Conservation (phyloP, 768 basidiomycete genomes). For the Kwoniella mangroviensis region DNA sequence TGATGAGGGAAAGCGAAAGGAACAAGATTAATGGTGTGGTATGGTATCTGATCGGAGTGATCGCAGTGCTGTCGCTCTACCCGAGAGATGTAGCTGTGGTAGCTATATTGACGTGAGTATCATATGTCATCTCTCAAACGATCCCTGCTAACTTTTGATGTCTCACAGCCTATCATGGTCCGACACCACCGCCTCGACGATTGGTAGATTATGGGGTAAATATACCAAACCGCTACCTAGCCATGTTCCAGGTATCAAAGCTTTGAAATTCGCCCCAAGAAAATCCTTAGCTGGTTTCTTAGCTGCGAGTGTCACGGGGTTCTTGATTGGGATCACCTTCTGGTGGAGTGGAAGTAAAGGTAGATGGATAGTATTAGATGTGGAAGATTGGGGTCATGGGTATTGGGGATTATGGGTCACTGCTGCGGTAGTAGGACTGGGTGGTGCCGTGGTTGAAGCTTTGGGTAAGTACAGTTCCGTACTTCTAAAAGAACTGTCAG, state of each 20-base stretch:
- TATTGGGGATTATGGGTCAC: slow-evolving; percentile 64
- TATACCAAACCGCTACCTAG: slow-evolving; percentile 68
- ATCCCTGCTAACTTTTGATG: background rate
- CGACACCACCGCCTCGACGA: slow-evolving; percentile 88
- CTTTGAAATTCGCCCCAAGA: slow-evolving; percentile 73
- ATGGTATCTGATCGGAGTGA: slow-evolving; percentile 88
- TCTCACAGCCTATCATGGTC: slow-evolving; percentile 83
- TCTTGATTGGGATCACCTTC: slow-evolving; percentile 69
- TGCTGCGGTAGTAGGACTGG: slow-evolving; percentile 69
- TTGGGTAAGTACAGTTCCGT: slow-evolving; percentile 67
- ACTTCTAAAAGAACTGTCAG: background rate
- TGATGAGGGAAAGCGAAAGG: slow-evolving; percentile 92
- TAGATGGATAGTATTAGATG: slow-evolving; percentile 49
- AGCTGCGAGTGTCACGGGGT: slow-evolving; percentile 76
- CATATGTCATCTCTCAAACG: background rate
- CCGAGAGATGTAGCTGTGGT: slow-evolving; percentile 89
- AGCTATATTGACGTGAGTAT: slow-evolving; percentile 81
- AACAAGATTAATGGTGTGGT: slow-evolving; percentile 80
- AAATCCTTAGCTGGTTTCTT: slow-evolving; percentile 85
- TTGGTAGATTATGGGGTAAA: slow-evolving; percentile 83
- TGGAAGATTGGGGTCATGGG: slow-evolving; percentile 24
- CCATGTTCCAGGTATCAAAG: slow-evolving; percentile 58
- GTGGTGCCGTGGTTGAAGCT: slow-evolving; percentile 85
- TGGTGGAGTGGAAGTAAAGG: slow-evolving; percentile 61
- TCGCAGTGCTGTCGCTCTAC: slow-evolving; percentile 73